Percentiles rank a stretch among this genome's conserved stretches.
Conservation (phyloP, 129 eudicot species). For the Oenanthe sinensis region DNA sequence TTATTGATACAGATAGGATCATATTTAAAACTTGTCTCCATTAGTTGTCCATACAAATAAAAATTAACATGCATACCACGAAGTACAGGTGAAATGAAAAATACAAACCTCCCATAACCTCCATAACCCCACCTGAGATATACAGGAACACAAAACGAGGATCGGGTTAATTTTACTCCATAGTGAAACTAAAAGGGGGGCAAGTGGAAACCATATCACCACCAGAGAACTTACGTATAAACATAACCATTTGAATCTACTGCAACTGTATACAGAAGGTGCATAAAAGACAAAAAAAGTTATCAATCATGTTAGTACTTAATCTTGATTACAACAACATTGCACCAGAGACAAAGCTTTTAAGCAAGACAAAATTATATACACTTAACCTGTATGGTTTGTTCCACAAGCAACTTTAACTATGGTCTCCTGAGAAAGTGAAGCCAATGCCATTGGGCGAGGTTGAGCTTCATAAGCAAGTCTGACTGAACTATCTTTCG, state of each 20-base stretch:
- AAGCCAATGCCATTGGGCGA: conserved; percentile 71
- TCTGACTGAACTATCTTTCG: conserved; percentile 90
- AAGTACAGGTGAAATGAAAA: neutral
- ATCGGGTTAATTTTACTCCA: neutral
- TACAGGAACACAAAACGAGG: neutral
- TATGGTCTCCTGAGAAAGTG: conserved; percentile 69
- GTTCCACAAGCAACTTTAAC: conserved; percentile 94
- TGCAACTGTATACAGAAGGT: conserved; percentile 50
- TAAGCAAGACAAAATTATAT: neutral
- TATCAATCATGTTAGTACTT: neutral
- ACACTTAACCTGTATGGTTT: conserved; percentile 75
- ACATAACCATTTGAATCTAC: conserved; percentile 86
- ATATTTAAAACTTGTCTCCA: neutral
- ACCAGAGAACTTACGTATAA: conserved; percentile 77
- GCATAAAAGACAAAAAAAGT: conserved; percentile 15
- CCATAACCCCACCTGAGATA: conserved; percentile 88
- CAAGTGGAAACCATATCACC: neutral
- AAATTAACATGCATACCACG: neutral
- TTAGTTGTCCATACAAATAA: neutral
- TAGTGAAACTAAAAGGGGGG: neutral
- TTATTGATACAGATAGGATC: neutral
- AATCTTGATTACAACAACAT: neutral
- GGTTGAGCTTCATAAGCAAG: conserved; percentile 97
- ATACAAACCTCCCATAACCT: conserved; percentile 90
- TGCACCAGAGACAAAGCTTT: neutral